Evolutionary conservation across 345 rosid genomes (phyloP).

Genomic region (Salix udensis): DNA sequence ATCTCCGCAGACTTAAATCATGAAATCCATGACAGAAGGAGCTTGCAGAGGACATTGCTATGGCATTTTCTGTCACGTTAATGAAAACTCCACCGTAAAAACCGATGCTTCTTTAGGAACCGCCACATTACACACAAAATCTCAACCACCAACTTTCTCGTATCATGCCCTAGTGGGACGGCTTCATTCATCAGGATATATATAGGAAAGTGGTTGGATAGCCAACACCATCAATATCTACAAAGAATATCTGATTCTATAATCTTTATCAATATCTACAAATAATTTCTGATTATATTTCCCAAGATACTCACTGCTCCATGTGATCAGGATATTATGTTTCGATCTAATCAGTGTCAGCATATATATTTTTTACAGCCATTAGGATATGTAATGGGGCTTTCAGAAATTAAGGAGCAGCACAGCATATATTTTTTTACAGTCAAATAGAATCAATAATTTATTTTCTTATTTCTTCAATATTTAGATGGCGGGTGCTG

Average conservation of each 20-base stretch:
- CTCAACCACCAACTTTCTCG: neutral
- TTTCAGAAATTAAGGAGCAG: neutral
- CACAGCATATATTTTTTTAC: neutral
- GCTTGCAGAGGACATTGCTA: too few relatives aligned
- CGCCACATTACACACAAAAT: neutral
- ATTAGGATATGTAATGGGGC: neutral
- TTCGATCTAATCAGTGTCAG: neutral
- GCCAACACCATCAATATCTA: neutral
- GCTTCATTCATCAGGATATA: neutral
- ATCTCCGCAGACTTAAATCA: too few relatives aligned
- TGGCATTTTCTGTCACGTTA: too few relatives aligned
- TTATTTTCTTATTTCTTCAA: neutral
- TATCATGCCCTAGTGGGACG: neutral
- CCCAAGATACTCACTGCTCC: too few relatives aligned
- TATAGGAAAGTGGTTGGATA: neutral
- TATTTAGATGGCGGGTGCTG: neutral
- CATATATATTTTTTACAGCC: neutral
- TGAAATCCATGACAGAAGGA: too few relatives aligned
- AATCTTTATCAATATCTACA: too few relatives aligned
- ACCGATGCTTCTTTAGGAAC: too few relatives aligned
- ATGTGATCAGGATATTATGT: neutral
- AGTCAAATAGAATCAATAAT: neutral
- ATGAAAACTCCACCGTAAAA: too few relatives aligned
- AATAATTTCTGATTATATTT: neutral
- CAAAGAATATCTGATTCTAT: neutral